Conservation (phyloP, 306 rosid genomes). For the Arachis hypogaea region DNA sequence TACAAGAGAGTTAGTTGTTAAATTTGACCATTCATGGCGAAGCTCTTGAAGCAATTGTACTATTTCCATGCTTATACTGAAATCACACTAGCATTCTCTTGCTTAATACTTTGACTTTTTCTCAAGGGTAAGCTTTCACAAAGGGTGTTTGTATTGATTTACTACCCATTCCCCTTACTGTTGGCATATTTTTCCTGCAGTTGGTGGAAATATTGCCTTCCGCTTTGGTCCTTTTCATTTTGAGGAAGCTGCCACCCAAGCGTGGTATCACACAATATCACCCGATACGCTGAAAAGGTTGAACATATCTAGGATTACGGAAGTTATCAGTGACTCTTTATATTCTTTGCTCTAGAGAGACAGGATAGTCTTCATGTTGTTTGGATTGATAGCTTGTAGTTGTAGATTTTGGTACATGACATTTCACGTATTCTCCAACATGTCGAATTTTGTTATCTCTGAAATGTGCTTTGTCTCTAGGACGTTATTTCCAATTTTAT, state of each 20-base stretch:
- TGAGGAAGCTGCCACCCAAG: conserved; percentile 61
- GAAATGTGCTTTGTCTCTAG: conserved; percentile 35
- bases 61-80: background rate
- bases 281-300: conserved; percentile 52
- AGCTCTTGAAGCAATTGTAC: background rate
- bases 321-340: conserved; percentile 24
- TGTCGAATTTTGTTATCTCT: conserved; percentile 34
- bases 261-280: conserved; percentile 59
- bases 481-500: conserved; percentile 32
- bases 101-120: background rate
- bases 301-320: conserved; percentile 31
- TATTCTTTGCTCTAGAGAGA: conserved; percentile 28
- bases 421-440: conserved; percentile 32
- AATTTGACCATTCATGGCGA: conserved; percentile 3
- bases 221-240: conserved; percentile 53
- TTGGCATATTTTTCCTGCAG: conserved; percentile 40
- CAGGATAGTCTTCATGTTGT: conserved; percentile 24
- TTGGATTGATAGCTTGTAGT: conserved; percentile 29
- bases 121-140: background rate
- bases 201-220: conserved; percentile 59
- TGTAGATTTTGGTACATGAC: conserved; percentile 29
- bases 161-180: conserved; percentile 15
- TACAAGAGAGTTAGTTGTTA: conserved; percentile 1
- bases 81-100: background rate
- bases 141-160: conserved; percentile 22